Percentiles rank a stretch among this genome's conserved stretches.
phyloP scores from a whole-genome alignment of 1,139 yeast species.

The Pichia sp. region DNA sequence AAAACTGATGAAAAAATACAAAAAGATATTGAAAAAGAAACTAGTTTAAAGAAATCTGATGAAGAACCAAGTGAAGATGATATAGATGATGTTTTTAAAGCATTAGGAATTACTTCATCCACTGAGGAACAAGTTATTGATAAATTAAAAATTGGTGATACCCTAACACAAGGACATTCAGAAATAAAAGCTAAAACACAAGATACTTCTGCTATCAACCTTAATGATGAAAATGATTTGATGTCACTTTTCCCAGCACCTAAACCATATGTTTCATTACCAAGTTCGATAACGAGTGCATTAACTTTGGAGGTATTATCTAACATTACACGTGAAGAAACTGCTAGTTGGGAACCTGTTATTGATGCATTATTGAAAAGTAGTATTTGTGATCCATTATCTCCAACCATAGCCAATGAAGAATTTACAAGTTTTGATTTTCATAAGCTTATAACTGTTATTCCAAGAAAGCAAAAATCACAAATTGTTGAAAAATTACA shows the following conservation, averaged over 20 bases:
- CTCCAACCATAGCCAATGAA: constrained; percentile 23
- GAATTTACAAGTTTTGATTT: constrained; percentile 37
- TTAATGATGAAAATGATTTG: constrained; percentile 16
- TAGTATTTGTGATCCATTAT: constrained; percentile 8
- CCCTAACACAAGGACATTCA: not conserved
- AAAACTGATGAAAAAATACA: constrained; percentile 24
- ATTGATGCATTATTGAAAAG: constrained; percentile 37
- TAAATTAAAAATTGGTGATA: not conserved
- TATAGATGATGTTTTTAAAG: constrained; percentile 28
- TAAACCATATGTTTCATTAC: constrained; percentile 32
- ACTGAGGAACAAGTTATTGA: not conserved
- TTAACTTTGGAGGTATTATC: constrained; percentile 43
- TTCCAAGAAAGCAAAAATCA: constrained; percentile 38
- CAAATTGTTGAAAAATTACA: constrained; percentile 36
- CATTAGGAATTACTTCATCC: constrained; percentile 2
- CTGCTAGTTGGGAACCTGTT: constrained; percentile 53
- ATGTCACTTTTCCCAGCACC: constrained; percentile 24
- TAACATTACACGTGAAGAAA: constrained; percentile 37
- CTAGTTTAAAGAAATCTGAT: constrained; percentile 13
- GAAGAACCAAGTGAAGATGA: constrained; percentile 29
- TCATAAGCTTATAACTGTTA: constrained; percentile 36
- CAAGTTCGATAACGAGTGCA: constrained; percentile 37
- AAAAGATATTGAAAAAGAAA: constrained; percentile 17
- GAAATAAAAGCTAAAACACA: not conserved
- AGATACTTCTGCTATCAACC: constrained; percentile 5